Conservation (phyloP, 805 yeast genomes). For the Lipomyces kockii region DNA sequence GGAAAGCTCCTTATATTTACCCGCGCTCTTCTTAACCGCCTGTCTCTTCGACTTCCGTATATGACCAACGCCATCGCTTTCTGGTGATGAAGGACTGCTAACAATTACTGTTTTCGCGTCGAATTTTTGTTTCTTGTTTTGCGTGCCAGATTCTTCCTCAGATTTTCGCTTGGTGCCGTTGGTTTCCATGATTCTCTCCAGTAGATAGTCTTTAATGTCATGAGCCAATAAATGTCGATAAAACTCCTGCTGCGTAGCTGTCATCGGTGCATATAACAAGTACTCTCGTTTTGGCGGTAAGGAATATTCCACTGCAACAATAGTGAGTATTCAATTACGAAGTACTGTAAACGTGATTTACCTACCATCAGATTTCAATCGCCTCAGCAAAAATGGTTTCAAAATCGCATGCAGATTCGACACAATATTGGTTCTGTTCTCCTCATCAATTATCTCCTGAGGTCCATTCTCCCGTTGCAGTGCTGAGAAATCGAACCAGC, state of each 20-base stretch:
- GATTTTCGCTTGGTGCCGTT: constrained; percentile 16
- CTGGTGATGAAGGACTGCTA: not conserved
- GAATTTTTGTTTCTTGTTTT: constrained; percentile 3
- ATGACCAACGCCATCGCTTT: not conserved
- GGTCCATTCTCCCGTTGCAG: constrained; percentile 50
- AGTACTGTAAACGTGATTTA: not conserved
- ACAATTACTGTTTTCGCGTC: too few relatives aligned
- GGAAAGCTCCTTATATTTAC: constrained; percentile 17
- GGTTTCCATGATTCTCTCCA: constrained; percentile 40
- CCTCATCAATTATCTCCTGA: constrained; percentile 58
- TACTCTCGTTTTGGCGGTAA: constrained; percentile 92
- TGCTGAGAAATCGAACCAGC: constrained; percentile 82
- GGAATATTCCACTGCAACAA: constrained; percentile 55
- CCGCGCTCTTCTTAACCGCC: constrained; percentile 1
- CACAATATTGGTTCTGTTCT: constrained; percentile 64
- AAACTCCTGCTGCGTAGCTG: constrained; percentile 65
- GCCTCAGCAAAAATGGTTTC: constrained; percentile 82
- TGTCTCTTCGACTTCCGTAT: constrained; percentile 1
- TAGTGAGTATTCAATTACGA: not conserved
- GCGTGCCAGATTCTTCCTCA: not conserved
- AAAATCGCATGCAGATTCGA: constrained; percentile 82
- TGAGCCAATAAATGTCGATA: constrained; percentile 56
- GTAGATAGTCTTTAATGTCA: constrained; percentile 45
- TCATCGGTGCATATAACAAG: constrained; percentile 71
- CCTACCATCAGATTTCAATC: constrained; percentile 65